Base-by-base conservation (phyloP, 345 rosid genomes). In the Noccaea caerulescens region DNA sequence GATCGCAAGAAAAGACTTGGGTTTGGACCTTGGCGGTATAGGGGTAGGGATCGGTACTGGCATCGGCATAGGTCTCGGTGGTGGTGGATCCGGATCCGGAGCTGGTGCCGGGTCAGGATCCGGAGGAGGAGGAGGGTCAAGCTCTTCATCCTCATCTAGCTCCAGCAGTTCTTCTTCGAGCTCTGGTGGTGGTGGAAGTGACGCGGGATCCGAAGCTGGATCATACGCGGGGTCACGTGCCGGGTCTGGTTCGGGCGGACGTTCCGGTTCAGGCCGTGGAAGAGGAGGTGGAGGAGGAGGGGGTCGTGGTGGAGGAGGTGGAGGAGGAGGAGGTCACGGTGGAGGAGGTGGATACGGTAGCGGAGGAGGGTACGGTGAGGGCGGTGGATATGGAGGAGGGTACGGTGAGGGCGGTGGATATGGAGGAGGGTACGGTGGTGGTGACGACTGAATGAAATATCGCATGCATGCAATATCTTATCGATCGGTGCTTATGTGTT, bases 11-110 rank as follows among this genome's bases (percentile, higher is more conserved):
- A 84, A 91, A 73, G 91, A 91, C 77, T 78, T 91, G 25, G 96
- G 91, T 4, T 1, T 88, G 46, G 90, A 91, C 83, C 86, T 87
- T 18, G 96, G 93, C 2, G 97, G 97, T 12, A 39, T 85, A 33
- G 97, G 97, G 13, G 36, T 85, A 33, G 93, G 97, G 8, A 68
- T 84, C 49, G 96, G 97, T 54, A 0, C 80, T 44, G 96, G 96
- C n/a, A 73, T 81, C 18, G 93, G 97, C 16, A 43, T 88, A 58
- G 97, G 93, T 37, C 60, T 88, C 12, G 88, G 93, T 4, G 93
- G 93, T 8, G 64, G 72, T 8, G 90, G 88, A 1, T 80, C 89
- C 6, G 87, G 91, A 3, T 82, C 91, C 0, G 85, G 85, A 43
- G 84, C 88, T 8, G 93, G 90, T 8, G 80, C 86, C 6, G 93